Base-by-base conservation (phyloP, 2,329 filamentous ascomycete species). In the Sporothrix dimorphospora region DNA sequence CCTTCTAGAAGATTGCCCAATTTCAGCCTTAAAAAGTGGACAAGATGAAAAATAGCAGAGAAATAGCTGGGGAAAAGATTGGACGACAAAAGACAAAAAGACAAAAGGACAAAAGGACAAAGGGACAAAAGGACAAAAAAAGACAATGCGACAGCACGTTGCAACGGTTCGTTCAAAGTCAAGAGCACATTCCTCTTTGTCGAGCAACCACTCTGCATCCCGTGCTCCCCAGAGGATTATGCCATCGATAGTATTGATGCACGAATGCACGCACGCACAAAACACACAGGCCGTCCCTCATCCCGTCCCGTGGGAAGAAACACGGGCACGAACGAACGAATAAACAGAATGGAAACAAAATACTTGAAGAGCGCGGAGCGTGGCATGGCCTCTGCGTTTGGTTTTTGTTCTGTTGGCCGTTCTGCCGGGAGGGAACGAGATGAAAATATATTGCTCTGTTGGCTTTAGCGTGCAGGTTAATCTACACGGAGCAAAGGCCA, bases 21-120 rank as follows among this genome's bases (percentile, higher is more conserved):
- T 68, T 53, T 53, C 65, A 68, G 65, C 65, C 63, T 67, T 67
- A 67, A 67, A 66, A 67, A 34, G 45, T 51, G 63, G 63, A 6
- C 21, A 34, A 7, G 8, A 24, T 7, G 38, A 19, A 7, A 47
- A 27, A 16, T n/a, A 11, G 24, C 53, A 57, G 27, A 1, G 14
- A 34, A 57, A 30, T 34, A n/a, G n/a, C n/a, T n/a, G n/a, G n/a
- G n/a, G n/a, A n/a, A n/a, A n/a, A n/a, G n/a, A n/a, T n/a, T n/a
- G n/a, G n/a, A n/a, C n/a, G n/a, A n/a, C n/a, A n/a, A n/a, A n/a
- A 24, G 53, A 53, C 24, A 34, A 57, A 11, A 61, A n/a, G 59
- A 38, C 38, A 38, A 42, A n/a, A 30, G 53, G 53, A 53, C 24
- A 34, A 57, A 11, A 61, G 38, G 59, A 38, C 38, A 38, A 42